Base-by-base conservation (phyloP, 768 basidiomycete genomes). In the Tephrocybe sp. region DNA sequence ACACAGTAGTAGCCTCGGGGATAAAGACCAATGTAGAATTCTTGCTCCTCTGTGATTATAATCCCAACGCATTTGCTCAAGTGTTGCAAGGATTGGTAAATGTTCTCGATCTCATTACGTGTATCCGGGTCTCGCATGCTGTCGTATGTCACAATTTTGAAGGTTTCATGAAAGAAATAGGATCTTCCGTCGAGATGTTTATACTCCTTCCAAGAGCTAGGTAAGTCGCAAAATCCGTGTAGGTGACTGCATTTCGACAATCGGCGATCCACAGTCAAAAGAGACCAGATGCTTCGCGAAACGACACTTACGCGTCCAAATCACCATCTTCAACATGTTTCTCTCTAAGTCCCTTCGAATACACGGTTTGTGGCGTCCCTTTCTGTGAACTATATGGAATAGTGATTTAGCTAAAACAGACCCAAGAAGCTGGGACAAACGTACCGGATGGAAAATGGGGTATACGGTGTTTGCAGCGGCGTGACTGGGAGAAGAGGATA, bases 171-270 rank as follows among this genome's bases (percentile, higher is more conserved):
- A 22, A 41, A 41, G 22, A 41, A 41, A 10, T 41, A 41, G 23
- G 40, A 23, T 41, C 40, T 41, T 22, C 20, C 40, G 22, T 41
- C 40, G 40, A 41, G 19, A 26, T 41, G 40, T 41, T 41, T 41
- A 41, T 9, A 23, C 23, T 48, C 19, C 13, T 23, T 26, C 46
- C 46, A 48, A 22, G 34, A 12, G 6, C 8, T 3, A 7, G 35
- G 46, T 48, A 48, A 36, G 17, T 48, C 46, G 8, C 46, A 35
- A 39, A 22, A 26, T n/a, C 26, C 46, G 16, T 39, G 46, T n/a
- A 48, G 34, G 34, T 22, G 19, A 12, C 46, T 48, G 19, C 13
- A n/a, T 26, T 20, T 14, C 5, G 12, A 14, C 11, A 46, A 23
- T n/a, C n/a, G n/a, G n/a, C n/a, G n/a, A n/a, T n/a, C n/a, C 20